A percentile compares a stretch with the other conserved stretches of the same genome.
Conservation (phyloP, 1,139 yeast species). For the Spathaspora sp. region DNA sequence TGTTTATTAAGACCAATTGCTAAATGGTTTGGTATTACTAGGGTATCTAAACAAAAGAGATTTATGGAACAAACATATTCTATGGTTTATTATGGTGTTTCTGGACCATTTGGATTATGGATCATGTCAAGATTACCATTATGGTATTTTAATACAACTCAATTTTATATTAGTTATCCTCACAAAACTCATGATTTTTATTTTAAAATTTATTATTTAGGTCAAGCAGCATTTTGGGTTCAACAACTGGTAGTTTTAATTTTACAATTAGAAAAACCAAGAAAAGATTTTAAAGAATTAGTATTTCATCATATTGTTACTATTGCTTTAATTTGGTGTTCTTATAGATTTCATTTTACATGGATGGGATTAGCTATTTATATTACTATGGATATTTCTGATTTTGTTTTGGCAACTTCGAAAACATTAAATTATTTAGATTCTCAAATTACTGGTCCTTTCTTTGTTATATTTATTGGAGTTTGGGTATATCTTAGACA, state of each 20-base stretch:
- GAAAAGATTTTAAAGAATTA: constrained; percentile 89
- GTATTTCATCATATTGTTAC: constrained; percentile 94
- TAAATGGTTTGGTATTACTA: constrained; percentile 46
- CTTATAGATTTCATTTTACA: constrained; percentile 94
- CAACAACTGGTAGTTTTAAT: constrained; percentile 86
- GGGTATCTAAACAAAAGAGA: constrained; percentile 64
- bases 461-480: constrained; percentile 63
- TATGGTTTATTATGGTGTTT: constrained; percentile 72
- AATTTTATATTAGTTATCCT: constrained; percentile 80
- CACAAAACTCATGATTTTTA: constrained; percentile 70
- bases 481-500: constrained; percentile 92
- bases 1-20: constrained; percentile 75
- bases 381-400: constrained; percentile 94
- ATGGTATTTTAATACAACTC: constrained; percentile 85
- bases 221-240: constrained; percentile 97
- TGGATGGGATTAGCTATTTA: constrained; percentile 92
- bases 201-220: constrained; percentile 79
- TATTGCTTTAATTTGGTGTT: constrained; percentile 79
- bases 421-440: constrained; percentile 84
- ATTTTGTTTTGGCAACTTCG: constrained; percentile 80
- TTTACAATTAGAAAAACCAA: constrained; percentile 87
- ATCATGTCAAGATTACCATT: constrained; percentile 82
- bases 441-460: constrained; percentile 60
- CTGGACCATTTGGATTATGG: constrained; percentile 87
- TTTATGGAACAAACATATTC: constrained; percentile 94